Conservation (phyloP, 2,329 filamentous ascomycete species). For the Xylariaceae sp. region DNA sequence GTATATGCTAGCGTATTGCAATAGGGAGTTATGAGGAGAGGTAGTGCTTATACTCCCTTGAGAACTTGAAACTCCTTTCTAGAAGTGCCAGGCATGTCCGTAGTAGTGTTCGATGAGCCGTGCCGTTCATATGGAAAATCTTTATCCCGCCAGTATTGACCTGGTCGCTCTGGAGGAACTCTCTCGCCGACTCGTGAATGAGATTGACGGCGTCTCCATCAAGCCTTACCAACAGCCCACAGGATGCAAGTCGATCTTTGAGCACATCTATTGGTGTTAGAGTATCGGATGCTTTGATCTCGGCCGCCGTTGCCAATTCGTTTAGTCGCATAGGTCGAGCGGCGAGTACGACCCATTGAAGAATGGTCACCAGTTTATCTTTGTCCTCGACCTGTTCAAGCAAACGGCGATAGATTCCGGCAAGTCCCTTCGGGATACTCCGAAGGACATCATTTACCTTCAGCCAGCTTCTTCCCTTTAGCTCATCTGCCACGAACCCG, state of each 20-base stretch:
- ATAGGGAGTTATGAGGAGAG: no score
- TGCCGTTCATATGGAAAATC: neutral
- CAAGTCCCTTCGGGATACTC: constrained; percentile 2
- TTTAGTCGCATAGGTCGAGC: constrained; percentile 1
- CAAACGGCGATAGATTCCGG: constrained; percentile 5
- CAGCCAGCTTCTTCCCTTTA: neutral
- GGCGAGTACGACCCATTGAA: constrained; percentile 9
- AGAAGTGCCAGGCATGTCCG: constrained; percentile 1
- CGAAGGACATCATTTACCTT: constrained; percentile 1
- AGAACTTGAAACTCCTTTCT: neutral
- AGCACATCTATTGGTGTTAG: neutral
- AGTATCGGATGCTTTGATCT: neutral
- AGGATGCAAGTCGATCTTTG: neutral
- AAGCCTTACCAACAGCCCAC: constrained; percentile 2
- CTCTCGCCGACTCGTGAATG: constrained; percentile 3
- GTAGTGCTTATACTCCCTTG: constrained; percentile 2
- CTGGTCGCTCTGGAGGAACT: constrained; percentile 4
- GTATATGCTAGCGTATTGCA: no score
- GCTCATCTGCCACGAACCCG: constrained; percentile 7
- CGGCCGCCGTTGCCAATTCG: constrained; percentile 1
- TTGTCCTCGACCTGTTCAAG: constrained; percentile 6
- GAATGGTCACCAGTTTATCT: constrained; percentile 3
- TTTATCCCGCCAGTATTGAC: constrained; percentile 1
- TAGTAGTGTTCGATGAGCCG: constrained; percentile 1
- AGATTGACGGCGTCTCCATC: constrained; percentile 5